Evolutionary conservation across 2,329 filamentous ascomycete species (phyloP), one percentile per base, ranked within the genome.

Genomic region (Trichoderma sp.): DNA sequence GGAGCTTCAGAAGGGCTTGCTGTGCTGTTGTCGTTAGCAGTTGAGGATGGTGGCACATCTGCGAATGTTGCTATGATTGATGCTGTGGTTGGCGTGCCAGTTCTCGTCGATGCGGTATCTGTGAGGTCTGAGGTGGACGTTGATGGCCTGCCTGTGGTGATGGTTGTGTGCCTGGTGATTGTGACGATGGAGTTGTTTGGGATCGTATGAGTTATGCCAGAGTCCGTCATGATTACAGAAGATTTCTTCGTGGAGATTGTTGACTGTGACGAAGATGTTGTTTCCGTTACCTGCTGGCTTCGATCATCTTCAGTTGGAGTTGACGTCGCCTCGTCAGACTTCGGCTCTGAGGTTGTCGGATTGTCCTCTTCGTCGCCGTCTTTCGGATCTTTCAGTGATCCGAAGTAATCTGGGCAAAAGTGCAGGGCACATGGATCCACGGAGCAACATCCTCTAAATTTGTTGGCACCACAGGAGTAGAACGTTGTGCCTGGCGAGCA

Each of bases 381-480:
- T 26, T 58, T 61, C 15, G 53, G 18, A 15, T 69, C 60, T 36
- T 66, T 73, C 15, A 24, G 47, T 26, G n/a, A 57, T 15, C 28
- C 30, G 14, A 57, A 24, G 0, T 2, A 18, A 43, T 72, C 74
- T 11, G 80, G 81, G 71, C 83, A 85, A 7, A 71, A 73, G 3
- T 70, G 58, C 62, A 77, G 65, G 4, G 73, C 70, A 75, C 86
- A 88, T 18, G 85, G 82, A 72, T 86, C 76, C 15, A 80, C 76
- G 15, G 78, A 76, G 76, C 86, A 88, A 74, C 87, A 88, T 21
- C 84, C 86, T 3, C 65, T 71, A 74, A 83, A 86, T 36, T 74
- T 73, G 74, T 78, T 82, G 62, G 66, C 53, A 15, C 62, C 72
- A 74, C 85, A 87, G 28, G 73, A 64, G 74, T 83, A 86, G 73